Conservation (phyloP, 345 rosid genomes). For the Eucalyptus albens region DNA sequence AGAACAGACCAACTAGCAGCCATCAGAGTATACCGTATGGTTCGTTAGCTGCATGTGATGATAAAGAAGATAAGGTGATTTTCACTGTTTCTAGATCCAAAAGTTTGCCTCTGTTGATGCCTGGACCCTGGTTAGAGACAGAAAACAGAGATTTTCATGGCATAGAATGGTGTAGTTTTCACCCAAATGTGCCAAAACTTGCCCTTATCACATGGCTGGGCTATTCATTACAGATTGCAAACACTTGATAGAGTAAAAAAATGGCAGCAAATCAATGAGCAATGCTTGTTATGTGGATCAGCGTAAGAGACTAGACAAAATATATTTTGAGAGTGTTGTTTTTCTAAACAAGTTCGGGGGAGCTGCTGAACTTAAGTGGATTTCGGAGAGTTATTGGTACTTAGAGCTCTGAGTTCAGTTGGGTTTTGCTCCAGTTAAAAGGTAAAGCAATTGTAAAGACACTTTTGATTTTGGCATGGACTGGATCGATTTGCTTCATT, state of each 20-base stretch:
- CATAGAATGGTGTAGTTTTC: neutral
- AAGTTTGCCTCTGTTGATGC: neutral
- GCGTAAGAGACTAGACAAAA: neutral
- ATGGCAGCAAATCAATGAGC: neutral
- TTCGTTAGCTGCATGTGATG: neutral
- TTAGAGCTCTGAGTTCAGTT: neutral
- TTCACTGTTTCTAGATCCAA: neutral
- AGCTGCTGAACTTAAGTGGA: neutral
- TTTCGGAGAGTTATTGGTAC: neutral
- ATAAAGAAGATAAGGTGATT: neutral
- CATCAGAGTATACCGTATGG: neutral
- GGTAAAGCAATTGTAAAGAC: neutral
- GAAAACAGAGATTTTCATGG: neutral
- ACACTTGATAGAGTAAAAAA: neutral
- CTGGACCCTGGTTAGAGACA: neutral
- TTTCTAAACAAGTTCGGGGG: neutral
- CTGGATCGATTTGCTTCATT: neutral
- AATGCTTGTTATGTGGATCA: neutral
- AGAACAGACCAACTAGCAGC: too few species aligned
- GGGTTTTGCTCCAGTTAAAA: neutral
- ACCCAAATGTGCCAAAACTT: neutral
- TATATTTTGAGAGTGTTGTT: neutral
- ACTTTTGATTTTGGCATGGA: neutral
- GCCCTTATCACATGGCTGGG: neutral
- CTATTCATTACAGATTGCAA: too few species aligned